Evolutionary conservation across 1,139 yeast genomes (phyloP), one percentile per base, ranked within the genome.

Genomic region (Meyerozyma guilliermondii): DNA sequence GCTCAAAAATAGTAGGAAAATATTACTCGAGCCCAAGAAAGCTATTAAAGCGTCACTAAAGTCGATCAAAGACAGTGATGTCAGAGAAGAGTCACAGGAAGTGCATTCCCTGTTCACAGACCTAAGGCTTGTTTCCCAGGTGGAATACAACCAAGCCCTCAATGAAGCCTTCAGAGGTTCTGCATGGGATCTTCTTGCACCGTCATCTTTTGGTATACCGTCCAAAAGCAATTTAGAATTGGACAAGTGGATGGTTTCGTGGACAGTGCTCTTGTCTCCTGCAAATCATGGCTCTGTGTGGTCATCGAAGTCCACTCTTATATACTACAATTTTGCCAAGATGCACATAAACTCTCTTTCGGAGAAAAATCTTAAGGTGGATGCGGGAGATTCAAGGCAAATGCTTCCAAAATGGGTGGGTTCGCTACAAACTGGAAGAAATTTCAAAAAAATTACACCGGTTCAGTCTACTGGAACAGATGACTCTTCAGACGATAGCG

Each of bases 241-340:
- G 37, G 88, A 83, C 52, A 81, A 78, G 56, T 83, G 89, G 89
- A 83, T 83, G 88, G 87, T 83, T 7, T 81, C 84, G 11, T 83
- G 89, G 89, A 81, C 89, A 0, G 87, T 83, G 8, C 59, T 82
- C 27, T 61, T 83, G 14, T 78, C 86, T 1, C 85, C 87, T 0
- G 74, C 78, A 35, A 72, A 69, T 44, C 71, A 71, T 40, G 80
- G 81, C 9, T 78, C 83, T 0, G 78, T 81, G 0, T 83, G 89
- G 89, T 79, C 86, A 3, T 76, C 85, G 0, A 83, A 83, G 52
- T 79, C 86, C 1, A 81, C 88, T 0, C 66, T 83, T 47, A 78
- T 83, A 35, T 83, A 83, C 56, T 83, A 83, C 54, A 81, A 83
- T 54, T 83, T 81, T 65, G 89, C 89, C 38, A 81, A 82, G 54